Evolutionary conservation across 108 stramenopile genomes (phyloP).

Genomic region (Fragilariopsis cylindrus): DNA sequence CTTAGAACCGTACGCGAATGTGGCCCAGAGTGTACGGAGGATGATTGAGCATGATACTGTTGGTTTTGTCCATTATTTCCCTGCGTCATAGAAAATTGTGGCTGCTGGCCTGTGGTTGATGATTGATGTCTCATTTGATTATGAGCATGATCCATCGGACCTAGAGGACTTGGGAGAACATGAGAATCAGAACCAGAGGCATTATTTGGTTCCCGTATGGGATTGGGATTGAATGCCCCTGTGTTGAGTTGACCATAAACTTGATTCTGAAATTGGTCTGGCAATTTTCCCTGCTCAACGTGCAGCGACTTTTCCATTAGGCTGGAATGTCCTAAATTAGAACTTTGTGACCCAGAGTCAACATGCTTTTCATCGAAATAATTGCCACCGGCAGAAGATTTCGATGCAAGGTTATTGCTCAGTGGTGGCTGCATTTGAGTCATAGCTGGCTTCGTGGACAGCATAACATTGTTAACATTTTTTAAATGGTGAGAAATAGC

Average conservation of each 20-base stretch:
- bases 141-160: not conserved
- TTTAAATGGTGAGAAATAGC: too few species aligned
- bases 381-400: not conserved
- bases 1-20: not conserved
- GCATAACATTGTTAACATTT: too few species aligned
- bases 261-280: constrained; percentile 5
- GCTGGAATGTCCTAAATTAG: not conserved
- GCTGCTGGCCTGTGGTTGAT: constrained; percentile 12
- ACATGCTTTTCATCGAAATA: not conserved
- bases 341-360: constrained; percentile 4
- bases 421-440: too few species aligned
- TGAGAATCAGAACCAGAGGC: not conserved
- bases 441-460: too few species aligned
- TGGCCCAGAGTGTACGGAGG: too few species aligned
- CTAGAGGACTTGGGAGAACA: not conserved
- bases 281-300: not conserved
- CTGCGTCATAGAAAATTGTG: not conserved
- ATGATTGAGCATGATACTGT: not conserved
- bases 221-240: not conserved
- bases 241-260: not conserved
- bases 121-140: not conserved
- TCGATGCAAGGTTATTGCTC: too few species aligned
- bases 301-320: not conserved
- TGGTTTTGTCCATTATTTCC: too few species aligned
- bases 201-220: not conserved